These are phyloP conservation scores for Heliamphora pulchella DNA, from an alignment of 179 eudicot species.

Conservation along the genomic window DNA sequence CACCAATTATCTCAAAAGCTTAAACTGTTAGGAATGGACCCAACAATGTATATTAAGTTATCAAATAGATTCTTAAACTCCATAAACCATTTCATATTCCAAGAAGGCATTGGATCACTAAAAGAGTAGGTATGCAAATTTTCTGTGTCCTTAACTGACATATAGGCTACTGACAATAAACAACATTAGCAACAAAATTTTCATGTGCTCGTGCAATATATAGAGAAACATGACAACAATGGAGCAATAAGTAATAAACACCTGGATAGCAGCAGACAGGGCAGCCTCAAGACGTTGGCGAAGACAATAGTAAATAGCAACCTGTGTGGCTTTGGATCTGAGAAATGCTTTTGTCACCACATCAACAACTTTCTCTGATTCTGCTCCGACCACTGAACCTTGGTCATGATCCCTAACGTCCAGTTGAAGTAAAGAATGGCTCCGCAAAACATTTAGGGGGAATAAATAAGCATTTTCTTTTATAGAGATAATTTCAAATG, in stretches of 20 bases:
- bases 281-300: conserved; percentile 71
- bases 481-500: conserved; percentile 44
- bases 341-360: conserved; percentile 59
- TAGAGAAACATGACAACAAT: neutral
- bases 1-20: no score
- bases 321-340: conserved; percentile 65
- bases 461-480: conserved; percentile 40
- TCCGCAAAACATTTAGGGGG: conserved; percentile 58
- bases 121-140: neutral
- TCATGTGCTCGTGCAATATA: neutral
- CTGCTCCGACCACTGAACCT: conserved; percentile 37
- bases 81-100: neutral
- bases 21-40: no score
- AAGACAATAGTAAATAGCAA: conserved; percentile 78
- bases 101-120: neutral
- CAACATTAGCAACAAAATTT: neutral
- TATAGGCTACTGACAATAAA: neutral
- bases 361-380: conserved; percentile 52
- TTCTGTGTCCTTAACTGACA: neutral
- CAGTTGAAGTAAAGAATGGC: conserved; percentile 49
- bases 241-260: conserved; percentile 17
- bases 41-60: no score
- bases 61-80: neutral
- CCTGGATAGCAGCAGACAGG: conserved; percentile 68
- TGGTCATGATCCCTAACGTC: conserved; percentile 45